These are phyloP conservation scores for Hypomyces rosellus DNA, from an alignment of 2,329 filamentous ascomycete genomes.

Conservation along the genomic window DNA sequence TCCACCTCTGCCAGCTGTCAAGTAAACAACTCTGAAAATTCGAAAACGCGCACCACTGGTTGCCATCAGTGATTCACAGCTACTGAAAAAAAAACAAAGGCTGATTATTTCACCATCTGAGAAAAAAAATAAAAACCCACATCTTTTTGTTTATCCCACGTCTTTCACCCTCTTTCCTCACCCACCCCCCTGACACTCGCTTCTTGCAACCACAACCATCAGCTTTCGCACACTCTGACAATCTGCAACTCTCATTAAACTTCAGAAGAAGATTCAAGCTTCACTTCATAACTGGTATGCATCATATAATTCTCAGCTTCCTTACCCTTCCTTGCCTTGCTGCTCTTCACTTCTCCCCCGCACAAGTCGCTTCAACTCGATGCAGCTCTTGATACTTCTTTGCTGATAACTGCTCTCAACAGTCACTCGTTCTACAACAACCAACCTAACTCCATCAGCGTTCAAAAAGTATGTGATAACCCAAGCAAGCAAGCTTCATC, in stretches of 20 bases:
- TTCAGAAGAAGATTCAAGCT: too few species aligned
- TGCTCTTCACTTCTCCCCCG: too few species aligned
- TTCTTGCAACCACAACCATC: background rate
- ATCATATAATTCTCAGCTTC: too few species aligned
- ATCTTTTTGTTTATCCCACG: background rate
- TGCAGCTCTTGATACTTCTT: too few species aligned
- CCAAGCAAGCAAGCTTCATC: too few species aligned
- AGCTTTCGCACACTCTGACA: background rate
- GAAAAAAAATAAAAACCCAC: background rate
- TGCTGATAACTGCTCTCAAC: too few species aligned
- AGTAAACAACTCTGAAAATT: slow-evolving; percentile 1
- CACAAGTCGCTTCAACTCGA: too few species aligned
- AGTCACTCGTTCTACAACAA: slow-evolving; percentile 4
- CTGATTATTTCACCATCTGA: background rate
- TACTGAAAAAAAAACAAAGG: background rate
- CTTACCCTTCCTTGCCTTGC: too few species aligned
- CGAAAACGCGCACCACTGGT: slow-evolving; percentile 1
- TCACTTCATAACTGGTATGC: too few species aligned
- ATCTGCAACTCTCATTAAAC: too few species aligned
- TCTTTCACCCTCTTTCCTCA: slow-evolving; percentile 3
- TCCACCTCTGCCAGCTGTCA: slow-evolving; percentile 9
- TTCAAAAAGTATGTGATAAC: background rate
- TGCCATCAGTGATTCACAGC: slow-evolving; percentile 9
- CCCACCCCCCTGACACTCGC: slow-evolving; percentile 6
- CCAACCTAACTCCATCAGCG: background rate